Conservation (phyloP, 208 protist genomes). For the Trypanosoma boissoni region DNA sequence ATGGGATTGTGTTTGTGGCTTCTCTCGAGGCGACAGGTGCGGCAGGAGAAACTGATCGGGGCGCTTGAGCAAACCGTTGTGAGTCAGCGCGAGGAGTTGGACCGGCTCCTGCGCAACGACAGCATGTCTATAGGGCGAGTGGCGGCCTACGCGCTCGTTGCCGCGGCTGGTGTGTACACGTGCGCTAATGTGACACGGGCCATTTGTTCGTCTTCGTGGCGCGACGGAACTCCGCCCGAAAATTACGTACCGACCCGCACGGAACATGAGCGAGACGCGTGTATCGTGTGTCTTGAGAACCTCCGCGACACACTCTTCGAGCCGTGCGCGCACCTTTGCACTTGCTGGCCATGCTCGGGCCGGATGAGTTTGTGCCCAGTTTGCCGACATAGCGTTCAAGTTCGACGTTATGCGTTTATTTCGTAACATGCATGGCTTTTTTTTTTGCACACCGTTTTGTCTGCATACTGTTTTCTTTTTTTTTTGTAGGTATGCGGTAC, state of each 20-base stretch:
- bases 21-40: constrained; percentile 44
- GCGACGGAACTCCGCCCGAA: constrained; percentile 31
- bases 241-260: constrained; percentile 50
- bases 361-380: constrained; percentile 41
- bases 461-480: too few species aligned
- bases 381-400: constrained; percentile 37
- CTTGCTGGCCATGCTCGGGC: constrained; percentile 64
- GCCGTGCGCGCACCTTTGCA: constrained; percentile 64
- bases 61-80: constrained; percentile 53
- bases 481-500: too few species aligned
- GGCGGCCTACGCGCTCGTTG: neutral
- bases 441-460: too few species aligned
- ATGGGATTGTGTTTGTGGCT: constrained; percentile 53
- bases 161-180: constrained; percentile 1
- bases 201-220: constrained; percentile 13
- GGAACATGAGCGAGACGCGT: constrained; percentile 56
- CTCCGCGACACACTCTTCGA: constrained; percentile 64
- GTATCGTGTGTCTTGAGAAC: constrained; percentile 60
- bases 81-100: constrained; percentile 55
- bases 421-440: constrained; percentile 27
- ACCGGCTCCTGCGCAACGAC: constrained; percentile 28
- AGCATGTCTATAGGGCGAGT: neutral
- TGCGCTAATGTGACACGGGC: constrained; percentile 5
- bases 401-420: constrained; percentile 57
- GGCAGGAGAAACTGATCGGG: constrained; percentile 63